phyloP scores from a whole-genome alignment of 805 yeast species.

The Saccharomycopsis vini region DNA sequence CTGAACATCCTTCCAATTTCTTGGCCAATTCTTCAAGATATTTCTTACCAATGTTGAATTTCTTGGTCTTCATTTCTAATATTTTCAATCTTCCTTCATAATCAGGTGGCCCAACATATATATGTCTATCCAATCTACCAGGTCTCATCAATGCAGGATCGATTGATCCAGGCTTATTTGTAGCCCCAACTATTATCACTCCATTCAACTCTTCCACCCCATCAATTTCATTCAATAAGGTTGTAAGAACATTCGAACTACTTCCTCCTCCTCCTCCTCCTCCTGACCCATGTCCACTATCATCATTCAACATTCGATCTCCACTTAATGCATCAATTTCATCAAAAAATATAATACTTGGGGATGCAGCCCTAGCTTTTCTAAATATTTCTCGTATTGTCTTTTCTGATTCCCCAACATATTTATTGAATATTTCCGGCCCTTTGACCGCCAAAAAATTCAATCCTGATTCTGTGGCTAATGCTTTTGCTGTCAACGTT shows the following conservation, averaged over 20 bases:
- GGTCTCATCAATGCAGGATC: constrained; percentile 93
- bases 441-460: constrained; percentile 94
- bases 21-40: constrained; percentile 39
- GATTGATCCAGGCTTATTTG: constrained; percentile 88
- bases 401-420: constrained; percentile 91
- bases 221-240: constrained; percentile 88
- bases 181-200: constrained; percentile 91
- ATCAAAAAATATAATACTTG: constrained; percentile 90
- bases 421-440: constrained; percentile 90
- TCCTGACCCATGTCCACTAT: constrained; percentile 25
- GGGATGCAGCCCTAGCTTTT: constrained; percentile 90
- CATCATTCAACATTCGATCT: constrained; percentile 50
- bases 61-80: constrained; percentile 54
- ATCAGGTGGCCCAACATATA: constrained; percentile 92
- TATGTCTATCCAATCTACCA: constrained; percentile 88
- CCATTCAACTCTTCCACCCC: constrained; percentile 95
- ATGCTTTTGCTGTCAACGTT: constrained; percentile 87
- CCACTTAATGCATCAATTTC: constrained; percentile 92
- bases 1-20: constrained; percentile 84
- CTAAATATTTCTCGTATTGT: constrained; percentile 90
- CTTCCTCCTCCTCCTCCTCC: constrained; percentile 46
- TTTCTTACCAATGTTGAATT: constrained; percentile 52
- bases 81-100: constrained; percentile 71
- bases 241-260: constrained; percentile 78
- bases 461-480: constrained; percentile 91